phyloP scores from a whole-genome alignment of 352 stramenopile genomes.

The Thalassiosira livingstoniorum region DNA sequence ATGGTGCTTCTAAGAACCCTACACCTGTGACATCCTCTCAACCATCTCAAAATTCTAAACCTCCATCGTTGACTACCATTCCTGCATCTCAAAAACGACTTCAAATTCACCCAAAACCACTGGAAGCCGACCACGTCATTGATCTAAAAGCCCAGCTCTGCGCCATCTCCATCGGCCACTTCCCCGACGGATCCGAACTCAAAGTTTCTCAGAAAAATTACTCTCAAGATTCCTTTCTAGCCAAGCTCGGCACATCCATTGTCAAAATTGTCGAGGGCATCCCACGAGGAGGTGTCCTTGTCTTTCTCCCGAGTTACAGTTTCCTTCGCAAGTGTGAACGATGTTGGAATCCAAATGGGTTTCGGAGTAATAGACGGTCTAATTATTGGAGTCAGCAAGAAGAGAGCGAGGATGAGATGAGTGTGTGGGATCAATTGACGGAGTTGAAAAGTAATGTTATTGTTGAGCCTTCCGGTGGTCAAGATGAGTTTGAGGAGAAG shows the following conservation, averaged over 20 bases:
- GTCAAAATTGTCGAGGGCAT: conserved; percentile 72
- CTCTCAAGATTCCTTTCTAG: conserved; percentile 66
- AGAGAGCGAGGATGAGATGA: conserved; percentile 22
- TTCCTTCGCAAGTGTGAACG: conserved; percentile 73
- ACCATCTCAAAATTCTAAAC: too few relatives aligned
- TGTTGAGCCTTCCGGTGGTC: conserved; percentile 66
- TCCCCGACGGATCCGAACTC: conserved; percentile 48
- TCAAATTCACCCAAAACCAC: conserved; percentile 69
- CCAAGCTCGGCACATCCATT: conserved; percentile 74
- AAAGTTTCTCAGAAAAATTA: conserved; percentile 69
- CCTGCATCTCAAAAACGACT: conserved; percentile 49
- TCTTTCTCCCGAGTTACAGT: conserved; percentile 79
- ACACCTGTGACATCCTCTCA: too few relatives aligned
- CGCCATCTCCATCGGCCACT: conserved; percentile 73
- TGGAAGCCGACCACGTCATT: conserved; percentile 81
- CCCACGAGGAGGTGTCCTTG: conserved; percentile 67
- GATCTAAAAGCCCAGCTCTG: conserved; percentile 79
- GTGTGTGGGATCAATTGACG: conserved; percentile 64
- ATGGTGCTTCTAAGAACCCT: conserved; percentile 10
- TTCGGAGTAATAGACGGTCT: conserved; percentile 19
- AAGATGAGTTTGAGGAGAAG: conserved; percentile 77
- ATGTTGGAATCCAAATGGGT: conserved; percentile 63
- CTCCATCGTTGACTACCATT: conserved; percentile 1
- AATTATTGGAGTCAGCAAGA: conserved; percentile 45
- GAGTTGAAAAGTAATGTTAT: conserved; percentile 72